Evolutionary conservation across 768 basidiomycete species (phyloP), one percentile per base, ranked within the genome.

Genomic region (Hirschioporus abietinus): DNA sequence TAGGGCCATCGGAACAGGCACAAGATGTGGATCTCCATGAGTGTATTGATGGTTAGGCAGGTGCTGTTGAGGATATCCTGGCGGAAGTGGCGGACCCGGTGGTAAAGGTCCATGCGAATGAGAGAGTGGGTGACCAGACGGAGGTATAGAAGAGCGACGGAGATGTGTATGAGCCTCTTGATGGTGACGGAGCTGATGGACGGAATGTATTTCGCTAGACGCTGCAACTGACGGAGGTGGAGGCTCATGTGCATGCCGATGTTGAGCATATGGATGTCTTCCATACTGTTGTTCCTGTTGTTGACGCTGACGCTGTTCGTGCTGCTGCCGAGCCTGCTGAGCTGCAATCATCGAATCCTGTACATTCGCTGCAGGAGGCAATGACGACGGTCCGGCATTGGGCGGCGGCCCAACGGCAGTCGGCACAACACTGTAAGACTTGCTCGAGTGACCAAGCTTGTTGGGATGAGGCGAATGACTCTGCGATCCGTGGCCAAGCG

Each of bases 211-310:
- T 66, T 65, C 52, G 42, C 24, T 66, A 70, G 63, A 64, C 61
- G 66, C 8, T 68, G 66, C 63, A 64, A 64, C 67, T 64, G 63
- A 42, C 26, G 67, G 23, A 52, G 70, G 57, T 69, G 71, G 18
- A 66, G 34, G 58, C 66, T 68, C 24, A 63, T 20, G 59, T 68
- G 65, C 24, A 65, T 34, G 62, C 61, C 61, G 12, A 64, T 30
- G 63, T 34, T n/a, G 65, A 27, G 12, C 6, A 52, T 52, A 10
- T 12, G 42, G 10, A 35, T 35, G 26, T 23, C 26, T 26, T 3
- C 60, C 60, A 25, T 26, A 35, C 24, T 27, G 58, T 27, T 63
- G 65, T 5, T 27, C 57, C 58, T 27, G 65, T 20, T 25, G 24
- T 20, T 63, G 57, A 17, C 26, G 24, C 26, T 59, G 58, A 20